A percentile compares a stretch with the other conserved stretches of the same genome.
These are phyloP conservation scores for Trichophaea hybrida DNA, from an alignment of 2,329 filamentous ascomycete genomes.

Conservation along the genomic window DNA sequence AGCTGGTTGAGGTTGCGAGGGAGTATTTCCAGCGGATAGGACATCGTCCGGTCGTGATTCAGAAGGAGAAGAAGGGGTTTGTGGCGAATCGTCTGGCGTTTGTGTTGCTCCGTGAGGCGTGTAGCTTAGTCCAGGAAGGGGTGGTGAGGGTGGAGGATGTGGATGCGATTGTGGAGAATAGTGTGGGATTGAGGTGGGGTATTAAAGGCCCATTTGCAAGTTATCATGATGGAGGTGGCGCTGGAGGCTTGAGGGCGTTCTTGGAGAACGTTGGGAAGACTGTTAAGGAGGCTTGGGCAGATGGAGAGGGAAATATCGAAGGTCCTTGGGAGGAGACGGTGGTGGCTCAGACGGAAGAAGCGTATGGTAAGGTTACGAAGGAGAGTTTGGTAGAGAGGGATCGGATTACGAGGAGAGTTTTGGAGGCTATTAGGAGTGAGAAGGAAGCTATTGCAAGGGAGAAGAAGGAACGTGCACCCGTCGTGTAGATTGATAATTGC, in stretches of 20 bases:
- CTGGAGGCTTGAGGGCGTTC: conserved; percentile 38
- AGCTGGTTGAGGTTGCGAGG: conserved; percentile 6
- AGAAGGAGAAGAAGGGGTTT: conserved; percentile 42
- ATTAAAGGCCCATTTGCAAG: conserved; percentile 44
- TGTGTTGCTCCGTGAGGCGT: conserved; percentile 42
- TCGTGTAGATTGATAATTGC: too few species aligned
- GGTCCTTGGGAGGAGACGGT: conserved; percentile 11
- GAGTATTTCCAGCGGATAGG: conserved; percentile 9
- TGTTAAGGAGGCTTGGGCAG: conserved; percentile 41
- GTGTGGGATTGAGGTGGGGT: conserved; percentile 42
- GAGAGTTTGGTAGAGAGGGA: conserved; percentile 7
- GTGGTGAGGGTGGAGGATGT: conserved; percentile 41
- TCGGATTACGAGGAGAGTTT: conserved; percentile 10
- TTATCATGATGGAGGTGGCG: conserved; percentile 45
- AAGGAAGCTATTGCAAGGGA: conserved; percentile 1
- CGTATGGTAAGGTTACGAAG: conserved; percentile 7
- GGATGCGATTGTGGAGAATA: conserved; percentile 39
- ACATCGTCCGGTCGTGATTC: conserved; percentile 36
- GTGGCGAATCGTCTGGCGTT: conserved; percentile 46
- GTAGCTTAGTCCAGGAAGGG: conserved; percentile 40
- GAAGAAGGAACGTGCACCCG: neutral
- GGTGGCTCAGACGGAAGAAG: conserved; percentile 10
- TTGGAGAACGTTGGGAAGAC: conserved; percentile 44
- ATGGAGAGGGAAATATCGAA: conserved; percentile 21
- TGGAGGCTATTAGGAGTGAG: conserved; percentile 5